Evolutionary conservation across 2,329 filamentous ascomycete genomes (phyloP), one percentile per base, ranked within the genome.

Genomic region (Coccinonectria pachysandricola): DNA sequence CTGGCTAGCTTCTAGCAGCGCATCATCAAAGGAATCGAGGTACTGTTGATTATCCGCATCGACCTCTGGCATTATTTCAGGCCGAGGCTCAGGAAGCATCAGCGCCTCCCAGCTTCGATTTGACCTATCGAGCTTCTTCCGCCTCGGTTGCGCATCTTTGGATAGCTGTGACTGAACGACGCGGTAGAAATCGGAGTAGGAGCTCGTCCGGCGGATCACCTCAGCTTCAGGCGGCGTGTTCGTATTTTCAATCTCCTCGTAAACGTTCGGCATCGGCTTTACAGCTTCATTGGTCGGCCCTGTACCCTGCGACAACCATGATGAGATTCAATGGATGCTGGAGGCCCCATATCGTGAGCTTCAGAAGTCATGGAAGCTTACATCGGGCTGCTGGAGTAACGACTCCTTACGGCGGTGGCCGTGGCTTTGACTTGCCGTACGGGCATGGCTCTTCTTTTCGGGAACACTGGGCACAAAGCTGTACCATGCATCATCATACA

Each of bases 401-500:
- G 79, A 83, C 49, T 78, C 69, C 45, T 70, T 74, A 33, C 81
- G 72, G 38, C 68, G 70, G 48, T 81, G 79, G 26, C 66, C 67
- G 22, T 62, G 41, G 24, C 56, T 46, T 30, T 63, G 57, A 16
- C 45, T 46, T 30, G 60, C 54, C 17, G 43, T 44, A 20, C 63
- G 57, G 13, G 60, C 54, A 21, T 59, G 44, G n/a, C 58, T 56
- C 34, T 60, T 60, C 42, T 64, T 68, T 37, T 65, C 58, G 31
- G 67, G 59, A 28, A 70, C 56, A 29, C 79, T 72, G 14, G 79
- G 71, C 38, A 82, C 72, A 48, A 84, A 78, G 50, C 70, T 83
- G 59, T 87, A 85, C 81, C 82, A 88, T 15, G 79, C 75, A 54
- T 88, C 82, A 56, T 88, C 82, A 53, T 83, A 83, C 79, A 85